Conservation (phyloP, 1,284 basidiomycete genomes). For the Ceratobasidium sp. region DNA sequence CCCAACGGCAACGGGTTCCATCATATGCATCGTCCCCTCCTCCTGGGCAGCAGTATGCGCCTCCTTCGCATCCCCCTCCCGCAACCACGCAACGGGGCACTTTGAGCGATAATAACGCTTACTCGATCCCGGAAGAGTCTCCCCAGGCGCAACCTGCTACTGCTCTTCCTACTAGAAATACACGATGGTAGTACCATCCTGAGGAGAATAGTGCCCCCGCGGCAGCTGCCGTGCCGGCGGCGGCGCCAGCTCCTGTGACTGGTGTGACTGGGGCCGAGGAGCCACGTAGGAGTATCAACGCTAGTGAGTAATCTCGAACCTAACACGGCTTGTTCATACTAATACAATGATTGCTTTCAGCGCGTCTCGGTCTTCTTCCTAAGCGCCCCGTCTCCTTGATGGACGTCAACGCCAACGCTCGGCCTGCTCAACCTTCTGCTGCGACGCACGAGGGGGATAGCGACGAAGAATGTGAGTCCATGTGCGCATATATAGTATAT, state of each 20-base stretch:
- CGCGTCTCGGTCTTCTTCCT: slow-evolving; percentile 40
- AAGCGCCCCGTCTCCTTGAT: slow-evolving; percentile 39
- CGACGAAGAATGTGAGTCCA: slow-evolving; percentile 33
- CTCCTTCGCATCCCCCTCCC: background rate
- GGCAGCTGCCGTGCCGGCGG: background rate
- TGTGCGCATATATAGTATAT: no score
- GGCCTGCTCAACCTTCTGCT: slow-evolving; percentile 17
- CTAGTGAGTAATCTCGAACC: slow-evolving; percentile 29
- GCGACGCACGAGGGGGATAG: slow-evolving; percentile 15
- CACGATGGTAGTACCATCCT: slow-evolving; percentile 34
- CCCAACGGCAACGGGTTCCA: slow-evolving; percentile 9
- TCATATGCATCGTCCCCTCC: slow-evolving; percentile 26
- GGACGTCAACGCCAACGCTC: slow-evolving; percentile 27
- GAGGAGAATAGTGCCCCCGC: slow-evolving; percentile 4
- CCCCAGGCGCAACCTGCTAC: background rate
- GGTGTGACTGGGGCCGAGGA: slow-evolving; percentile 6
- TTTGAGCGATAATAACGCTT: slow-evolving; percentile 24
- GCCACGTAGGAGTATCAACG: slow-evolving; percentile 28
- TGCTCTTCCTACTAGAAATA: slow-evolving; percentile 20
- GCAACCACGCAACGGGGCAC: slow-evolving; percentile 14
- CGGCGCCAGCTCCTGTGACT: slow-evolving; percentile 3
- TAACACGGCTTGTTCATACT: background rate
- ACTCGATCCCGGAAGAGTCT: background rate
- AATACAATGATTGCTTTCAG: background rate
- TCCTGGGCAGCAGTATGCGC: background rate